These are phyloP conservation scores for Talaromyces sp. DNA, from an alignment of 2,329 filamentous ascomycete genomes.

Conservation along the genomic window DNA sequence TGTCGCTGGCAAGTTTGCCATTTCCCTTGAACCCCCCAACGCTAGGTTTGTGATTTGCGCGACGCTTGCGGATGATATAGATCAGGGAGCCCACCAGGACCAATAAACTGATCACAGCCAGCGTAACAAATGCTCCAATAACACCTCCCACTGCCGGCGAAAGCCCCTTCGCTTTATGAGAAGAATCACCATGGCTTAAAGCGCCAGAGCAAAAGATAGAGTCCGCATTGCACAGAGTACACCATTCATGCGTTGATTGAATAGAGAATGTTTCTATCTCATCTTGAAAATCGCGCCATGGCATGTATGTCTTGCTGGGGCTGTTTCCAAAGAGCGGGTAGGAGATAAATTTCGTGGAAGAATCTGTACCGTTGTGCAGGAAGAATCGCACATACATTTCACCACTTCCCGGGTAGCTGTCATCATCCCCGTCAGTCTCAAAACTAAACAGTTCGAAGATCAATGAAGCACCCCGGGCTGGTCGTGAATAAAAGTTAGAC, in stretches of 20 bases:
- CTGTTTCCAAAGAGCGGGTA: constrained; percentile 57
- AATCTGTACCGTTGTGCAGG: constrained; percentile 59
- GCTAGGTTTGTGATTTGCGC: constrained; percentile 34
- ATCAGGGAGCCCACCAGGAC: constrained; percentile 46
- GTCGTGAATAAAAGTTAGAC: constrained; percentile 53
- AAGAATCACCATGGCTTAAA: constrained; percentile 15
- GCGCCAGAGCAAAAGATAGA: constrained; percentile 56
- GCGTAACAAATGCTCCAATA: constrained; percentile 58
- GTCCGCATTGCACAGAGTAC: constrained; percentile 49
- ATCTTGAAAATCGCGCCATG: constrained; percentile 54
- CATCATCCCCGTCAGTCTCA: constrained; percentile 31
- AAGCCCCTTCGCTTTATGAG: constrained; percentile 29
- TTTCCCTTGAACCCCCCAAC: constrained; percentile 61
- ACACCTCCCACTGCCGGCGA: constrained; percentile 55
- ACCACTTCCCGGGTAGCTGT: constrained; percentile 42
- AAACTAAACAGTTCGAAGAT: constrained; percentile 57
- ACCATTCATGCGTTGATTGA: constrained; percentile 55
- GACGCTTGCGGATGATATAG: constrained; percentile 50
- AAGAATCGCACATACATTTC: constrained; percentile 60
- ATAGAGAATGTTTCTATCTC: constrained; percentile 50
- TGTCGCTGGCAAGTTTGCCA: constrained; percentile 57
- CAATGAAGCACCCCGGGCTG: constrained; percentile 52
- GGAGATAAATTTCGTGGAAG: constrained; percentile 32
- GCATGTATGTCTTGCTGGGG: constrained; percentile 50
- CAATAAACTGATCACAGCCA: constrained; percentile 49